Evolutionary conservation across 148 eudicot genomes (phyloP), one percentile per base, ranked within the genome.

Genomic region (Oxyria digyna): DNA sequence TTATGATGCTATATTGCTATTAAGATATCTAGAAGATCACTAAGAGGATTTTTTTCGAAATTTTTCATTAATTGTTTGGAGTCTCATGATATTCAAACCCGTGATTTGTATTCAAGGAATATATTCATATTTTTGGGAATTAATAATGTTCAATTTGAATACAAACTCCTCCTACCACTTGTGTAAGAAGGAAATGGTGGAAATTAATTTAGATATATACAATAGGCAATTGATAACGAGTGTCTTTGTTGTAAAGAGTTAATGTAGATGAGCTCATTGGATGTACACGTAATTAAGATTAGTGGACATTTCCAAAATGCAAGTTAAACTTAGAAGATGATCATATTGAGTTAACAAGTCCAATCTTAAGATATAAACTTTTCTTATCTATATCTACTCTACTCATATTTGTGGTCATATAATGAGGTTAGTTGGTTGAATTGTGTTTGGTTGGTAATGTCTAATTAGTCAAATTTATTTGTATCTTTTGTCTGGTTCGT

Each of bases 91-190:
- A 3, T 43, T 43, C 12, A 43, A 15, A 6, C 38, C 38, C 38
- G 38, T 35, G 38, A 35, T 38, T 33, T 33, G 37, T 33, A 33
- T 33, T 33, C 37, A 33, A 2, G 37, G 37, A 33, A 33, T 38
- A 1, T 38, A 4, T 4, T 38, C 8, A 38, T 38, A 38, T 38
- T 38, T 8, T 38, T 38, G 41, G 41, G 41, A 54, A 23, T 20
- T 49, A 49, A 20, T 52, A 13, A 59, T 59, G 38, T 59, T 59
- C 65, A 59, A 59, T 59, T 59, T 59, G 37, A 26, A 14, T 37
- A 59, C n/a, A 33, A 59, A 59, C 1, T 59, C 2, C 65, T 3
- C n/a, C 37, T 2, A 3, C 38, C 65, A 59, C 65, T 59, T 27
- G 65, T n/a, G 12, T 27, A 55, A 23, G 14, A 12, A 1, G 3